Evolutionary conservation across 345 rosid species (phyloP).

Genomic region (Bruguiera parviflora): DNA sequence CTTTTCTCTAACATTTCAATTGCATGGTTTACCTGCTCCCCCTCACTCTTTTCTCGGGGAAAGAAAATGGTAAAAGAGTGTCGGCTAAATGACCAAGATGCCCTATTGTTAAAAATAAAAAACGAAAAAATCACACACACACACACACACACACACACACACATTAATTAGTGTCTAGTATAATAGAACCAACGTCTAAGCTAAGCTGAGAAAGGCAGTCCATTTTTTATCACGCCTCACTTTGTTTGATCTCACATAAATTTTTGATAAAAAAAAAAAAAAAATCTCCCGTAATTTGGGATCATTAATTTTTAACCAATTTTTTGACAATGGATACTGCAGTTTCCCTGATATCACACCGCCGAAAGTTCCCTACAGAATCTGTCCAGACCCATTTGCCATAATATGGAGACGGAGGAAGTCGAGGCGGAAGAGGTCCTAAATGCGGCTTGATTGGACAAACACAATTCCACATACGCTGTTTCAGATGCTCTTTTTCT

Average conservation of each 20-base stretch:
- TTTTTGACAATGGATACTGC: conserved; percentile 19
- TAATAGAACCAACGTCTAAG: too few relatives aligned
- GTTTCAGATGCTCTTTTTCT: neutral
- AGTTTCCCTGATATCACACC: conserved; percentile 59
- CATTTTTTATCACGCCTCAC: too few relatives aligned
- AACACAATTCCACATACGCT: conserved; percentile 1
- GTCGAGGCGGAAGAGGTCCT: conserved; percentile 34
- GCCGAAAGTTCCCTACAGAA: conserved; percentile 58
- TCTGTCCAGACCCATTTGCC: conserved; percentile 73
- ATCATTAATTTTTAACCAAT: neutral
- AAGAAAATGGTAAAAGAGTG: too few relatives aligned
- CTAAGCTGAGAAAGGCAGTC: too few relatives aligned
- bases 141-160: too few relatives aligned
- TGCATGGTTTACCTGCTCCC: conserved; percentile 1
- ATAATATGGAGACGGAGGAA: conserved; percentile 75
- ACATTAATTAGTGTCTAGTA: too few relatives aligned
- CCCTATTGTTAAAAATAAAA: too few relatives aligned
- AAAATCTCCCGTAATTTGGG: neutral
- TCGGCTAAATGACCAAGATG: too few relatives aligned
- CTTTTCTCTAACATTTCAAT: neutral
- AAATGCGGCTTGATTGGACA: neutral
- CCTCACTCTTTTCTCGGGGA: too few relatives aligned
- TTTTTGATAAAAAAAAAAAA: too few relatives aligned
- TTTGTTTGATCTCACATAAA: too few relatives aligned
- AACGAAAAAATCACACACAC: too few relatives aligned